Conservation (phyloP, 164 flowering plant species). For the Vitis vinifera region DNA sequence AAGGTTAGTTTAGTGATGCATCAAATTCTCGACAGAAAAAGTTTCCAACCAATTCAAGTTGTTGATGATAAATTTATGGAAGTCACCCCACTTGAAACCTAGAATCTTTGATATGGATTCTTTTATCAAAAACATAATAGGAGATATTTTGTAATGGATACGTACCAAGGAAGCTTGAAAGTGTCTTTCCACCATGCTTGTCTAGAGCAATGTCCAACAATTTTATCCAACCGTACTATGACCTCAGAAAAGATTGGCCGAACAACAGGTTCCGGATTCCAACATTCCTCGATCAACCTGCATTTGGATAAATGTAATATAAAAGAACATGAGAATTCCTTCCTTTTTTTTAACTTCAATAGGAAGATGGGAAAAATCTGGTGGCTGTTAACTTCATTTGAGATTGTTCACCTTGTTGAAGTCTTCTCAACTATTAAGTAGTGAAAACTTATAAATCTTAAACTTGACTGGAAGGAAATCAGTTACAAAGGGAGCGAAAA, state of each 20-base stretch:
- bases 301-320: background rate
- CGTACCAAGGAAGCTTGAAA: conserved; percentile 93
- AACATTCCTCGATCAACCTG: conserved; percentile 95
- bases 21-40: too few relatives aligned
- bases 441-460: too few relatives aligned
- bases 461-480: too few relatives aligned
- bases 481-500: too few relatives aligned
- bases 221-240: conserved; percentile 75
- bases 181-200: conserved; percentile 99
- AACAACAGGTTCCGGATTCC: conserved; percentile 58
- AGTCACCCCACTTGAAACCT: too few relatives aligned
- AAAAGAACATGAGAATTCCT: background rate
- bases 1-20: too few relatives aligned
- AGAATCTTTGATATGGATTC: too few relatives aligned
- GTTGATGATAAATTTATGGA: too few relatives aligned
- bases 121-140: too few relatives aligned
- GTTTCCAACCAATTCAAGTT: too few relatives aligned
- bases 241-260: conserved; percentile 90
- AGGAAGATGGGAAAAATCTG: background rate
- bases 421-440: too few relatives aligned
- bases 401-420: too few relatives aligned
- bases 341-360: background rate
- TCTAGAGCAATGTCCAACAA: conserved; percentile 64
- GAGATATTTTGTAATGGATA: conserved; percentile 3
- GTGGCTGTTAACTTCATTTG: background rate